These are phyloP conservation scores for Psidium friedrichsthalianum DNA, from an alignment of 345 rosid genomes.

Conservation along the genomic window DNA sequence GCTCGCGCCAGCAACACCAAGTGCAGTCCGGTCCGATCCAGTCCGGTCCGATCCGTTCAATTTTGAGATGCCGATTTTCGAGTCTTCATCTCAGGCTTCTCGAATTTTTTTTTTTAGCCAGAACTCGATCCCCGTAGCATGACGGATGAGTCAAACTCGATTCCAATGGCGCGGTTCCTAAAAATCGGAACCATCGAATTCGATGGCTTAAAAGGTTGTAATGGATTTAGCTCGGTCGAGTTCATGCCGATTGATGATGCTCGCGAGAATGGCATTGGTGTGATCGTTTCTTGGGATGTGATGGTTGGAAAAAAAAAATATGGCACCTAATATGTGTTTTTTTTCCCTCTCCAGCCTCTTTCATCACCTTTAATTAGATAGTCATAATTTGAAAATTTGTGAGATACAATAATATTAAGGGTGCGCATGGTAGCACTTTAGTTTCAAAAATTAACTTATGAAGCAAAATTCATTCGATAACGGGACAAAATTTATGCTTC, in stretches of 20 bases:
- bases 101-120: background rate
- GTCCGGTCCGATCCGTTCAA: no score
- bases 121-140: background rate
- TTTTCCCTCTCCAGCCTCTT: background rate
- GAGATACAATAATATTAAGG: background rate
- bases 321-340: accelerated
- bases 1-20: no score
- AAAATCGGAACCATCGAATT: accelerated
- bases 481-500: no score
- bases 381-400: background rate
- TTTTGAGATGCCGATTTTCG: no score
- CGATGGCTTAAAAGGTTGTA: accelerated
- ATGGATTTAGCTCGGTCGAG: background rate
- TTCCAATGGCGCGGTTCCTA: accelerated
- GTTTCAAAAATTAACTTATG: no score
- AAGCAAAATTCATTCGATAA: no score
- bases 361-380: accelerated
- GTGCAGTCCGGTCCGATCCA: background rate
- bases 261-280: background rate
- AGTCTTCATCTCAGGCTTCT: background rate
- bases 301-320: background rate
- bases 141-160: background rate
- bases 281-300: background rate
- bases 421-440: no score
- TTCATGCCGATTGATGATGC: accelerated